Evolutionary conservation across 176 grass and related monocot species (phyloP).

Genomic region (Saccharum spontaneum): DNA sequence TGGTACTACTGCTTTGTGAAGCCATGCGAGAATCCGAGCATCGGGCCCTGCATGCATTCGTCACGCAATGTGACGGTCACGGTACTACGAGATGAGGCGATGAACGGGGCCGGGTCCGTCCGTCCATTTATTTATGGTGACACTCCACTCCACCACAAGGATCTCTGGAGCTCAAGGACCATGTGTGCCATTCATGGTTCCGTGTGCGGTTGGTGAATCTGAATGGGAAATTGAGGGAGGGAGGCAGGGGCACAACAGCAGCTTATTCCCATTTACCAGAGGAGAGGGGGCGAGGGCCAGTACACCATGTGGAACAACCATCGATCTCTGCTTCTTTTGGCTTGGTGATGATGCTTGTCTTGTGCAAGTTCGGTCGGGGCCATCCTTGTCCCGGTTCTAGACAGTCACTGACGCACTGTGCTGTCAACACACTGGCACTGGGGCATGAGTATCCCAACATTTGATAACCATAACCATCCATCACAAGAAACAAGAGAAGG

Average conservation of each 20-base stretch:
- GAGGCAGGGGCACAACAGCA: background rate
- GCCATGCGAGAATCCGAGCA: background rate
- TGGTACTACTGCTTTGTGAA: too few species aligned
- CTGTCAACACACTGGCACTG: background rate
- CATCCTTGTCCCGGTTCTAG: background rate
- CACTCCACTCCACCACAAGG: background rate
- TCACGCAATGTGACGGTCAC: background rate
- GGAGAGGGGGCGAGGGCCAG: too few species aligned
- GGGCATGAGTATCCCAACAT: background rate
- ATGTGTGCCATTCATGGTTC: constrained; percentile 5
- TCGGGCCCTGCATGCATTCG: background rate
- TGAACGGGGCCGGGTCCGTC: too few species aligned
- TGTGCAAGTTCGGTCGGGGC: background rate
- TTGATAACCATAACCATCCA: background rate
- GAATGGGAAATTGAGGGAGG: background rate
- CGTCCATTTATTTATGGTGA: too few species aligned
- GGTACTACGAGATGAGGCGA: background rate
- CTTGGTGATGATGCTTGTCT: background rate
- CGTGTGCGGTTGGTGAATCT: constrained; percentile 22
- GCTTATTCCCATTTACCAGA: too few species aligned
- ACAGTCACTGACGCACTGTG: background rate
- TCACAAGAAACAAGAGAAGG: too few species aligned
- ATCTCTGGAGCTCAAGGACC: background rate
- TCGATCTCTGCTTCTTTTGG: background rate
- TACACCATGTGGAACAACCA: background rate